Percentiles rank a stretch among this genome's conserved stretches.
Evolutionary conservation across 73 alveolate genomes (phyloP).

Genomic region (Stentor roeselii): DNA sequence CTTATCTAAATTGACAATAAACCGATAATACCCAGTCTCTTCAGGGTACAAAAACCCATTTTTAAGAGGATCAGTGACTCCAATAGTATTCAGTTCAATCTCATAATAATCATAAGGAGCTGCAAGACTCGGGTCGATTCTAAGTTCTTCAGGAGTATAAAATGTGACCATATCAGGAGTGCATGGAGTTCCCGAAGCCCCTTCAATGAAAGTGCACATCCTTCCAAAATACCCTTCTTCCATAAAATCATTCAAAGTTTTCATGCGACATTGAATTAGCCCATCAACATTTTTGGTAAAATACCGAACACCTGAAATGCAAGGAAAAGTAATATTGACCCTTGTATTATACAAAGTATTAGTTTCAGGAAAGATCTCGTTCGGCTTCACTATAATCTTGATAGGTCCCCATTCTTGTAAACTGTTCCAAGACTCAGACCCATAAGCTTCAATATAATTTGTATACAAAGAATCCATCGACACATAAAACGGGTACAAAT

Average conservation of each 20-base stretch:
- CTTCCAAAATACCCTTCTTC: slow-evolving; percentile 23
- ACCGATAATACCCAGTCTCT: neutral
- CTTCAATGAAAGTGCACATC: neutral
- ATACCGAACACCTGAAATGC: neutral
- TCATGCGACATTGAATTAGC: slow-evolving; percentile 7
- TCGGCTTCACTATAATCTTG: neutral
- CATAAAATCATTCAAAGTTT: neutral
- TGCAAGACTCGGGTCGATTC: neutral
- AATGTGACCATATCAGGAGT: slow-evolving; percentile 12
- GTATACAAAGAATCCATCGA: slow-evolving; percentile 13
- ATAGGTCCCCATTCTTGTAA: neutral
- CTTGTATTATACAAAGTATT: neutral
- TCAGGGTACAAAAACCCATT: slow-evolving; percentile 6
- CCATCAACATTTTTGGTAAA: slow-evolving; percentile 1
- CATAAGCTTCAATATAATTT: slow-evolving; percentile 26
- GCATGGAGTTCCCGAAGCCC: slow-evolving; percentile 1
- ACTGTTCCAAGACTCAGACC: neutral
- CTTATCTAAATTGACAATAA: neutral
- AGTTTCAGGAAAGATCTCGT: neutral
- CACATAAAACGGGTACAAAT: neutral
- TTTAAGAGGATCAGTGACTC: neutral
- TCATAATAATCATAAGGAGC: neutral
- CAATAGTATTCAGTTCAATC: slow-evolving; percentile 4
- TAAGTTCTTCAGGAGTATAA: slow-evolving; percentile 15
- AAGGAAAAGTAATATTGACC: neutral